Percentiles rank a stretch among this genome's conserved stretches.
These are phyloP conservation scores for Yamadazyma sp. DNA, from an alignment of 805 yeast genomes.

Conservation along the genomic window DNA sequence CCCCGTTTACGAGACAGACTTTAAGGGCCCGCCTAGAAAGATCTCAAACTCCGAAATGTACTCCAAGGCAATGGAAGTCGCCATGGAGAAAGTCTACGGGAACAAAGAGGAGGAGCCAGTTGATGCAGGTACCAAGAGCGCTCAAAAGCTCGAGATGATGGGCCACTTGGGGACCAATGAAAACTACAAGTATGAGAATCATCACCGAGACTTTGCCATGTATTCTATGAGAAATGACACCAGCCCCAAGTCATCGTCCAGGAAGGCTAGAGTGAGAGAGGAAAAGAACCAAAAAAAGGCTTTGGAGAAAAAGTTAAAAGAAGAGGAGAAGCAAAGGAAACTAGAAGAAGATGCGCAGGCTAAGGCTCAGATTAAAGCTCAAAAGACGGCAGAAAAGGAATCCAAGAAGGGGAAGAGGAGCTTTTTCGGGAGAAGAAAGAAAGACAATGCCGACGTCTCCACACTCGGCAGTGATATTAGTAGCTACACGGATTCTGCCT, in stretches of 20 bases:
- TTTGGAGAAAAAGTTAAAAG: conserved; percentile 18
- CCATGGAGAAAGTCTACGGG: conserved; percentile 58
- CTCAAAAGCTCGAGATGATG: conserved; percentile 13
- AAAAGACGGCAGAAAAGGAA: conserved; percentile 16
- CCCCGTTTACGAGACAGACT: conserved; percentile 20
- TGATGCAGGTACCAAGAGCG: conserved; percentile 15
- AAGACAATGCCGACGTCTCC: conserved; percentile 7
- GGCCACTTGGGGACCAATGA: conserved; percentile 17
- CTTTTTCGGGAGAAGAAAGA: conserved; percentile 14
- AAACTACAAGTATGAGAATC: conserved; percentile 26
- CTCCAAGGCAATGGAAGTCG: conserved; percentile 53
- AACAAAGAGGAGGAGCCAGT: conserved; percentile 15
- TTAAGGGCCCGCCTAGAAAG: conserved; percentile 2
- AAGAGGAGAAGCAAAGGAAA: conserved; percentile 17
- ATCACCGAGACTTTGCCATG: conserved; percentile 30
- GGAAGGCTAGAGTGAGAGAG: conserved; percentile 26
- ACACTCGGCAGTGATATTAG: conserved; percentile 9
- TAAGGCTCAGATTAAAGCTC: conserved; percentile 14
- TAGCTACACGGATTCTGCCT: conserved; percentile 3
- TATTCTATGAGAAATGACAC: conserved; percentile 31
- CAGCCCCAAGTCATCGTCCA: conserved; percentile 15
- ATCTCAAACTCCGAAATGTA: conserved; percentile 48
- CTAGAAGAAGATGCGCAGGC: conserved; percentile 11
- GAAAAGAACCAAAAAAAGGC: conserved; percentile 21
- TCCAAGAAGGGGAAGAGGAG: conserved; percentile 9